phyloP scores from a whole-genome alignment of 148 eudicot species.

The Polygonum aviculare region DNA sequence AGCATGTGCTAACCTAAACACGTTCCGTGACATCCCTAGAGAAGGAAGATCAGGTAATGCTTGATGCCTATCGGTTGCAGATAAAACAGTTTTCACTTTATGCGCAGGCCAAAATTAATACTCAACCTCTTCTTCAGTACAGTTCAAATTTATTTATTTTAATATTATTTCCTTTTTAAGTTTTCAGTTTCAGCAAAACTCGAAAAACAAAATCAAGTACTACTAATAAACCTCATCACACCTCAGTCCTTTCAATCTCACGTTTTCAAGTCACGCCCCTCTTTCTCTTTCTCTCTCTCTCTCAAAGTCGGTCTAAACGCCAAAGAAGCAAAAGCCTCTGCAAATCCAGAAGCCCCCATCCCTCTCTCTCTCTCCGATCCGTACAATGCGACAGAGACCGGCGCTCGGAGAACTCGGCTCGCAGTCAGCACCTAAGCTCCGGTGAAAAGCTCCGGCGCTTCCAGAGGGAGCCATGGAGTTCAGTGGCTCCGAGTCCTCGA shows the following conservation, averaged over 20 bases:
- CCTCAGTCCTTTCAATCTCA: background rate
- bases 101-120: background rate
- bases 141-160: too few relatives aligned
- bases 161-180: background rate
- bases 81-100: background rate
- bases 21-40: too few relatives aligned
- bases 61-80: background rate
- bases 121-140: background rate
- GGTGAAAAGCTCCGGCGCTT: background rate
- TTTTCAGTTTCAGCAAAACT: constrained; percentile 3
- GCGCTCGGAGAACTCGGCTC: background rate
- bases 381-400: constrained; percentile 13
- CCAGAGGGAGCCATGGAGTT: constrained; percentile 18
- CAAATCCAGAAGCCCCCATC: constrained; percentile 9
- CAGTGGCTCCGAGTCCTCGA: constrained; percentile 15
- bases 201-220: background rate
- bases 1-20: too few relatives aligned
- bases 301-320: constrained; percentile 9
- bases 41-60: too few relatives aligned
- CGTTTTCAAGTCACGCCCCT: constrained; percentile 6
- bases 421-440: constrained; percentile 6
- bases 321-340: constrained; percentile 6
- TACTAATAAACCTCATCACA: background rate
- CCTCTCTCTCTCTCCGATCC: constrained; percentile 11
- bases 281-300: background rate